A percentile compares a stretch with the other conserved stretches of the same genome.
Conservation (phyloP, 2,329 filamentous ascomycete species). For the Fusarium circinatum region DNA sequence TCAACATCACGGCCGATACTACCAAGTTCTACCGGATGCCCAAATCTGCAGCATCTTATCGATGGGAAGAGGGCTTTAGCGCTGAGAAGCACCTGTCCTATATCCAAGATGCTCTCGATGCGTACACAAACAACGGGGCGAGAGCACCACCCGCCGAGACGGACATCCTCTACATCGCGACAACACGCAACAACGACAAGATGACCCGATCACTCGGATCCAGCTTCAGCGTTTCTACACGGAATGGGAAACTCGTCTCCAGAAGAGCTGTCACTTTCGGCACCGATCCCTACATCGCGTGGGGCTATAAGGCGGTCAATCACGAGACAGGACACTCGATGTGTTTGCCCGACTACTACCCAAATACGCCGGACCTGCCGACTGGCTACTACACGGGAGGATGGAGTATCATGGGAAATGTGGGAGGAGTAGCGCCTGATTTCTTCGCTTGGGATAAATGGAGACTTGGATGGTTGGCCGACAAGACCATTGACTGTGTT, state of each 20-base stretch:
- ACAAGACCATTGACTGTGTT: slow-evolving; percentile 49
- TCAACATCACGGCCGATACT: slow-evolving; percentile 39
- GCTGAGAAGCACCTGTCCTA: slow-evolving; percentile 10
- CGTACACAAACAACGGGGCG: slow-evolving; percentile 7
- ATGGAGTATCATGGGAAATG: slow-evolving; percentile 52
- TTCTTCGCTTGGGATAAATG: slow-evolving; percentile 55
- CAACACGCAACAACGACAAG: slow-evolving; percentile 6
- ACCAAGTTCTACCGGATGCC: slow-evolving; percentile 45
- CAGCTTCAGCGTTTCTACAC: slow-evolving; percentile 1
- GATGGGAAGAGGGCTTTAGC: slow-evolving; percentile 11
- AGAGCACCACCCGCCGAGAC: neutral
- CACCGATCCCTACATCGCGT: slow-evolving; percentile 44
- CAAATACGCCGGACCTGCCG: slow-evolving; percentile 28
- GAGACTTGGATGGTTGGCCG: slow-evolving; percentile 51
- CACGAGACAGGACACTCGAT: slow-evolving; percentile 54
- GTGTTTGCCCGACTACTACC: slow-evolving; percentile 52
- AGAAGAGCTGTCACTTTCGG: slow-evolving; percentile 49
- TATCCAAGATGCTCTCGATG: slow-evolving; percentile 28
- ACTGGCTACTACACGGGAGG: slow-evolving; percentile 49
- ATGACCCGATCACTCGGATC: slow-evolving; percentile 14
- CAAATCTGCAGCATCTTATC: slow-evolving; percentile 38
- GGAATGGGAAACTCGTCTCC: neutral
- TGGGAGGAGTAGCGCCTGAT: slow-evolving; percentile 48
- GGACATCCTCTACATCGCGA: slow-evolving; percentile 30
- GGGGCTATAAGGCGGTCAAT: slow-evolving; percentile 50